Evolutionary conservation across 2,329 filamentous ascomycete genomes (phyloP).

Genomic region (Fusarium avenaceum): DNA sequence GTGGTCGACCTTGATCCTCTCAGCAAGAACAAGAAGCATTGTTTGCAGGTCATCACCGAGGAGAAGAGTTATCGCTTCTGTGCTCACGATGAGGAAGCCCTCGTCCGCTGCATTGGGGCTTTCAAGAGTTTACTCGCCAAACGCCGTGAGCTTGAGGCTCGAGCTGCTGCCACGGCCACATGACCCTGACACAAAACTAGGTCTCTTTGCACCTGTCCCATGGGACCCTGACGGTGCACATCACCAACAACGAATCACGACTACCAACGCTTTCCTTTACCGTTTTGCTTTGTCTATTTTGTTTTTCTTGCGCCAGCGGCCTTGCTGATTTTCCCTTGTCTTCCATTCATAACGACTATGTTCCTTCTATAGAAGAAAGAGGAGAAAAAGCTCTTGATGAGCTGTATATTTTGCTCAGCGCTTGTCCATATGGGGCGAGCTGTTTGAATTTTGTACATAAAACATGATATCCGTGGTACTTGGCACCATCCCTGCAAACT

Average conservation of each 20-base stretch:
- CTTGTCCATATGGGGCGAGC: slow-evolving; percentile 33
- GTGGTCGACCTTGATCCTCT: slow-evolving; percentile 93
- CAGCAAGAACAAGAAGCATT: slow-evolving; percentile 85
- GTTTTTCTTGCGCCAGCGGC: slow-evolving; percentile 25
- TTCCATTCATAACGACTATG: slow-evolving; percentile 19
- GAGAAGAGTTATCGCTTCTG: slow-evolving; percentile 87
- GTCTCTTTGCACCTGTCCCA: background rate
- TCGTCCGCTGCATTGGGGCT: slow-evolving; percentile 88
- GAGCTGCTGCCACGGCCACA: slow-evolving; percentile 52
- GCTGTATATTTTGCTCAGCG: slow-evolving; percentile 29
- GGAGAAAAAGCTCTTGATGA: slow-evolving; percentile 23
- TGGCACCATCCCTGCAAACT: slow-evolving; percentile 20
- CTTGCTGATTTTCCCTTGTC: slow-evolving; percentile 20
- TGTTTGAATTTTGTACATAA: slow-evolving; percentile 40
- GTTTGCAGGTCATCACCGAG: slow-evolving; percentile 93
- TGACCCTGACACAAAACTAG: slow-evolving; percentile 16
- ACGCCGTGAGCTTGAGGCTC: slow-evolving; percentile 73
- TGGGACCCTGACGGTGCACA: slow-evolving; percentile 16
- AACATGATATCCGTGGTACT: slow-evolving; percentile 41
- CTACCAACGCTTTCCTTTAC: slow-evolving; percentile 43
- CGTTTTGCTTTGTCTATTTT: slow-evolving; percentile 32
- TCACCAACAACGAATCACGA: slow-evolving; percentile 45
- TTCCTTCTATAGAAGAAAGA: slow-evolving; percentile 28
- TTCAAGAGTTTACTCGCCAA: slow-evolving; percentile 88
- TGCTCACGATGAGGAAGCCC: slow-evolving; percentile 81